Percentiles rank a stretch among this genome's conserved stretches.
Evolutionary conservation across 306 rosid species (phyloP).

Genomic region (Lathyrus tuberosus): DNA sequence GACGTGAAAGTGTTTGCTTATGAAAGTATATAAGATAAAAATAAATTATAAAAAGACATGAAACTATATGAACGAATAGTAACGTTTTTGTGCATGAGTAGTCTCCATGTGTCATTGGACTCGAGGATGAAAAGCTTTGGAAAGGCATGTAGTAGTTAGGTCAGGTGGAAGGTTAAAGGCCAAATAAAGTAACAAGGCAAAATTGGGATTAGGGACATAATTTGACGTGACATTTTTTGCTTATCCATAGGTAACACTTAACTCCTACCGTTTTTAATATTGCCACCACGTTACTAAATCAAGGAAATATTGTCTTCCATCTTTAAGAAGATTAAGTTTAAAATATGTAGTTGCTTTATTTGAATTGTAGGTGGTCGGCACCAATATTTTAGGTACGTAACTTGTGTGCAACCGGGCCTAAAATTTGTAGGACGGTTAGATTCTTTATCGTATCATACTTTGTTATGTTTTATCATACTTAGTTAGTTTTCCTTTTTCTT

Average conservation of each 20-base stretch:
- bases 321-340: constrained; percentile 15
- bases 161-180: constrained; percentile 32
- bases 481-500: too few species aligned
- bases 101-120: not conserved
- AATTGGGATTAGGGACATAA: constrained; percentile 29
- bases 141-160: constrained; percentile 40
- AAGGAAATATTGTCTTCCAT: constrained; percentile 47
- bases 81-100: constrained; percentile 22
- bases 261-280: constrained; percentile 1
- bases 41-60: not conserved
- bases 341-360: not conserved
- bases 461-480: too few species aligned
- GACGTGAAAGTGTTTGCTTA: constrained; percentile 15
- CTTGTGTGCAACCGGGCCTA: constrained; percentile 42
- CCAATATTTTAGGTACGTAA: constrained; percentile 32
- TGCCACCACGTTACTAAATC: constrained; percentile 39
- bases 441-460: too few species aligned
- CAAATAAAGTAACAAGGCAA: constrained; percentile 27
- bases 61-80: not conserved
- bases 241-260: not conserved
- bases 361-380: constrained; percentile 28
- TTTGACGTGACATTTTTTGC: constrained; percentile 44
- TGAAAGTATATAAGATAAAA: not conserved
- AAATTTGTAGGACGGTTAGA: not conserved
- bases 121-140: constrained; percentile 33